Base-by-base conservation (phyloP, 2,329 filamentous ascomycete species). In the Aspergillus hortae region DNA sequence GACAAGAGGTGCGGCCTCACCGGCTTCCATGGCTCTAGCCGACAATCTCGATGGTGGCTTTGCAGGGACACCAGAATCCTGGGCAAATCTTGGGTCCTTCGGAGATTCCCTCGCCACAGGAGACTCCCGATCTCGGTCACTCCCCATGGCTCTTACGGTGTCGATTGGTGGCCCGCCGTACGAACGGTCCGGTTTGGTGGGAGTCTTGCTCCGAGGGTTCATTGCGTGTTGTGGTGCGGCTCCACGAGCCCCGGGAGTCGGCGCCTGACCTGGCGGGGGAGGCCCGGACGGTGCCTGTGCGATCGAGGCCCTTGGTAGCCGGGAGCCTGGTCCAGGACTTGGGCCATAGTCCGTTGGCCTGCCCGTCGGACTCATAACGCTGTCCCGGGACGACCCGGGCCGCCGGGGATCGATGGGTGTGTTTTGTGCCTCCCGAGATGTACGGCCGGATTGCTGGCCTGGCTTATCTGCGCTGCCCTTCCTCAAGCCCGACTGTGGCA, bases 211-310 rank as follows among this genome's bases (percentile, higher is more conserved):
- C 66, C 67, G 64, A 21, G 72, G 62, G 43, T 66, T 67, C 53
- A 60, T 56, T 33, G 50, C 56, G 45, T 58, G 57, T 49, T 59
- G 67, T 27, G 61, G 59, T n/a, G 53, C 74, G 55, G 78, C 80
- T 14, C 68, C 64, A 56, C 80, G 72, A 41, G 82, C 79, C 46
- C 79, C 78, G 35, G 84, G 81, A 44, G 81, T 80, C 23, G 85
- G 84, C 45, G 81, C 78, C 69, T 86, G 84, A 42, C 84, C 82
- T 48, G 82, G 79, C 21, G 84, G 84, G 46, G 85, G 85, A 36
- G 85, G 85, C 11, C 85, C 85, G 41, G 79, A 76, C 4, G 84
- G 80, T 42, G 80, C 78, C 65, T 84, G 82, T 48, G 80, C 76
- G 63, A 80, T 74, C 42, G 82, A 82, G 35, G 80, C 81, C 53